phyloP scores from a whole-genome alignment of 208 protist species.

The Crithidia brevicula region DNA sequence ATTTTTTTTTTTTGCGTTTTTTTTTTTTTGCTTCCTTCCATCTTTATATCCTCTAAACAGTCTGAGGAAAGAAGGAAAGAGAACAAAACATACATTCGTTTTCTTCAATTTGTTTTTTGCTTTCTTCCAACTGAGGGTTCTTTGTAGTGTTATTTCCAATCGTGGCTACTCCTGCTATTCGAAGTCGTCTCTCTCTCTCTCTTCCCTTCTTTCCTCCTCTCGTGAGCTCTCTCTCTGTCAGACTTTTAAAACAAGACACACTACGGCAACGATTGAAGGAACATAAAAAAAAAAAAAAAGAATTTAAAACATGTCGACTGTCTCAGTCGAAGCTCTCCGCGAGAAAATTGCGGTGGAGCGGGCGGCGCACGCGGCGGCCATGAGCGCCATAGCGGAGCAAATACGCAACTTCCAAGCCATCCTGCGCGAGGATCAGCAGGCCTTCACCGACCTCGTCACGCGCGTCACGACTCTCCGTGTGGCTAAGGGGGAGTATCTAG shows the following conservation, averaged over 20 bases:
- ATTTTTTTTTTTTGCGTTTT: too few species aligned
- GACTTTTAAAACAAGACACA: too few species aligned
- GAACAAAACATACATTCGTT: too few species aligned
- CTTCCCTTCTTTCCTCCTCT: too few species aligned
- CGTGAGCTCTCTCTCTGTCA: too few species aligned
- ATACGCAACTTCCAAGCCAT: slow-evolving; percentile 31
- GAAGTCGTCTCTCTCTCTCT: too few species aligned
- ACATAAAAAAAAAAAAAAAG: not conserved
- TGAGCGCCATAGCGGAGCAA: slow-evolving; percentile 40
- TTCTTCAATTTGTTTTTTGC: too few species aligned
- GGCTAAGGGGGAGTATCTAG: slow-evolving; percentile 39
- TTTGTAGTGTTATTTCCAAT: too few species aligned
- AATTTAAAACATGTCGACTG: not conserved
- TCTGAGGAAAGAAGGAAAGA: too few species aligned
- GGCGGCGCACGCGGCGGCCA: slow-evolving; percentile 32
- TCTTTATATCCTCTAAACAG: not conserved
- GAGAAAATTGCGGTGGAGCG: slow-evolving; percentile 34
- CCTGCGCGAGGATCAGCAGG: slow-evolving; percentile 46
- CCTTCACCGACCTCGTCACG: slow-evolving; percentile 59
- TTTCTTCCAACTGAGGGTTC: too few species aligned
- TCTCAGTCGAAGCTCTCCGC: slow-evolving; percentile 32
- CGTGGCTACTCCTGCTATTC: too few species aligned
- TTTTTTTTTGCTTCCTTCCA: slow-evolving; percentile 8
- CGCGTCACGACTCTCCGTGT: slow-evolving; percentile 58
- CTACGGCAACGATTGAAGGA: too few species aligned